phyloP scores from a whole-genome alignment of 495 filamentous ascomycete species.

The Cryomyces minteri region DNA sequence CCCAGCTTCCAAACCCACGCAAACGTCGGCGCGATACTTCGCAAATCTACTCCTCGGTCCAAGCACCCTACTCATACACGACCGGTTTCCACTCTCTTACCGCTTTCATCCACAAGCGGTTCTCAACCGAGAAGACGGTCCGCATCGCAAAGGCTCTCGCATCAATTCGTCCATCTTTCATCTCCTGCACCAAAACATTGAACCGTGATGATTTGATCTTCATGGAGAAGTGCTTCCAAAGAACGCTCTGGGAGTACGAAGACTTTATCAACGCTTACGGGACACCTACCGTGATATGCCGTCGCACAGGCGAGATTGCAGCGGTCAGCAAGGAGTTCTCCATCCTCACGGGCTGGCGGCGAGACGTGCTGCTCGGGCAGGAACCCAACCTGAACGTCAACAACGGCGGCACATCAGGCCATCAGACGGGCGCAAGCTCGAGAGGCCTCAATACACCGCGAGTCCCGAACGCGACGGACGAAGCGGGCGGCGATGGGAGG shows the following conservation, averaged over 20 bases:
- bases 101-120: slow-evolving; percentile 60
- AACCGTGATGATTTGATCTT: slow-evolving; percentile 80
- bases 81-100: slow-evolving; percentile 78
- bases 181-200: slow-evolving; percentile 66
- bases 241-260: slow-evolving; percentile 79
- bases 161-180: slow-evolving; percentile 80
- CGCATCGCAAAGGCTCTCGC: slow-evolving; percentile 76
- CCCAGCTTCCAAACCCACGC: background rate
- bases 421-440: slow-evolving; percentile 7
- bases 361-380: slow-evolving; percentile 75
- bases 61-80: slow-evolving; percentile 78
- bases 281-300: slow-evolving; percentile 79
- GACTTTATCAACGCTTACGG: slow-evolving; percentile 74
- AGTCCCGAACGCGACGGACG: slow-evolving; percentile 6
- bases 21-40: background rate
- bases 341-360: slow-evolving; percentile 85
- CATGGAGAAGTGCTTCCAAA: slow-evolving; percentile 94
- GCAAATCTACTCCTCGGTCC: slow-evolving; percentile 54
- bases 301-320: slow-evolving; percentile 82
- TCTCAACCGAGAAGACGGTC: slow-evolving; percentile 44
- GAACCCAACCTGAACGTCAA: slow-evolving; percentile 83
- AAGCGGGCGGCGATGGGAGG: slow-evolving; percentile 5
- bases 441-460: slow-evolving; percentile 32
- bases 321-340: slow-evolving; percentile 88
- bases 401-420: slow-evolving; percentile 26